These are phyloP conservation scores for Sindora glabra DNA, from an alignment of 306 rosid species.

Conservation along the genomic window DNA sequence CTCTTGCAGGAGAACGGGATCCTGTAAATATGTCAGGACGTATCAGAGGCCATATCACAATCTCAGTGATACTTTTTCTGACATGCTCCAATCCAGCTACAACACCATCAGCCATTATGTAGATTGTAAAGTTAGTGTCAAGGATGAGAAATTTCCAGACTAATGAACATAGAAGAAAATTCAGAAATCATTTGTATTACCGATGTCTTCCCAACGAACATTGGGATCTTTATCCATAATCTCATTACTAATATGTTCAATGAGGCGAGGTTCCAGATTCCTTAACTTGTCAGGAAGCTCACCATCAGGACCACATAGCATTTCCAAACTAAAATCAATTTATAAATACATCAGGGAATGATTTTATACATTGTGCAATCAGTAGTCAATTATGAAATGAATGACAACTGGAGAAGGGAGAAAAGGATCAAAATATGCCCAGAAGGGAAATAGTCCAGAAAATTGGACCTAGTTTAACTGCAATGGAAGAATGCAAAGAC, in stretches of 20 bases:
- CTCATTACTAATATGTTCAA: constrained; percentile 95
- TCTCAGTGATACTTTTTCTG: constrained; percentile 73
- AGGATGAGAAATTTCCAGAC: background rate
- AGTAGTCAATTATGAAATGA: background rate
- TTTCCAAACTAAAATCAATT: constrained; percentile 59
- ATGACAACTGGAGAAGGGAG: background rate
- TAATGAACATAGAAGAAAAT: constrained; percentile 15
- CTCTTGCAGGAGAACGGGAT: constrained; percentile 93
- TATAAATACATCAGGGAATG: constrained; percentile 15
- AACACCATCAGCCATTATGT: constrained; percentile 4
- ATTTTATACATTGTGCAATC: constrained; percentile 7
- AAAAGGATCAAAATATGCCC: background rate
- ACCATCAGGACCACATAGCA: constrained; percentile 90
- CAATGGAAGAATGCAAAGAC: background rate
- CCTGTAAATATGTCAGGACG: constrained; percentile 90
- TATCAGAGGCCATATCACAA: constrained; percentile 85
- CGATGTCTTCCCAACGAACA: constrained; percentile 81
- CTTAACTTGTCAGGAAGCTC: constrained; percentile 98
- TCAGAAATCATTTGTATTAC: constrained; percentile 32
- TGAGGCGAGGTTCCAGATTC: constrained; percentile 92
- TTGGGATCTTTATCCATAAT: constrained; percentile 92
- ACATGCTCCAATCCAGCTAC: constrained; percentile 92
- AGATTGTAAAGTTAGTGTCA: constrained; percentile 12
- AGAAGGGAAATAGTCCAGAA: background rate
- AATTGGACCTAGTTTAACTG: background rate